Conservation (phyloP, 305 asterid genomes). For the Nicotiana rustica region DNA sequence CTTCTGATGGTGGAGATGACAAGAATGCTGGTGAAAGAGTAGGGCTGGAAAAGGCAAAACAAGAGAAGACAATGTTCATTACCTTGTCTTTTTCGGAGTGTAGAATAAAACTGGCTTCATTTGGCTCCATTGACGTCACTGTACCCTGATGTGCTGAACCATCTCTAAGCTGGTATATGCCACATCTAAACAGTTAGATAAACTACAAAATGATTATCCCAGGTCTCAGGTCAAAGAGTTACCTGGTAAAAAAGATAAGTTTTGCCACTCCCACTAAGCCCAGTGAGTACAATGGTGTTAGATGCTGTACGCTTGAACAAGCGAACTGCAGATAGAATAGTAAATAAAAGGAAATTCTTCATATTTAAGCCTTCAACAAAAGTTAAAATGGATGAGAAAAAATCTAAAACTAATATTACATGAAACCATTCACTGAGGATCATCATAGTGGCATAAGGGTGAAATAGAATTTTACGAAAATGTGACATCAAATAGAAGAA, state of each 20-base stretch:
- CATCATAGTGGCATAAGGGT: not conserved
- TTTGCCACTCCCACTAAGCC: slow-evolving; percentile 93
- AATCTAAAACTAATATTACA: not conserved
- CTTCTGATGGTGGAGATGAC: not conserved
- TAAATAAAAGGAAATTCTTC: slow-evolving; percentile 20
- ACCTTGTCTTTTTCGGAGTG: slow-evolving; percentile 76
- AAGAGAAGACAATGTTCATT: slow-evolving; percentile 32
- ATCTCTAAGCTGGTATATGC: slow-evolving; percentile 67
- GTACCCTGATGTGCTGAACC: slow-evolving; percentile 85
- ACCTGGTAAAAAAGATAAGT: slow-evolving; percentile 78
- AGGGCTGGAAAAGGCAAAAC: not conserved
- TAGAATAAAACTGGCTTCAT: slow-evolving; percentile 67
- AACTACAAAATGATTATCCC: slow-evolving; percentile 22
- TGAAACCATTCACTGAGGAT: not conserved
- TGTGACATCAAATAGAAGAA: not conserved
- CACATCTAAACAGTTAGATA: slow-evolving; percentile 24
- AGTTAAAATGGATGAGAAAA: slow-evolving; percentile 12
- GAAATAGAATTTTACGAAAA: not conserved
- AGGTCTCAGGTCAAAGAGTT: slow-evolving; percentile 3
- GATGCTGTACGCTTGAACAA: slow-evolving; percentile 60
- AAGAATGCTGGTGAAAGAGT: not conserved
- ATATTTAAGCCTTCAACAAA: not conserved
- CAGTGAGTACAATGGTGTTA: slow-evolving; percentile 75
- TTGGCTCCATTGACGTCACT: slow-evolving; percentile 87
- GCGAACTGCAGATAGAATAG: slow-evolving; percentile 54